Percentiles rank a stretch among this genome's conserved stretches.
These are phyloP conservation scores for Linanthus parryae DNA, from an alignment of 148 eudicot species.

Conservation along the genomic window DNA sequence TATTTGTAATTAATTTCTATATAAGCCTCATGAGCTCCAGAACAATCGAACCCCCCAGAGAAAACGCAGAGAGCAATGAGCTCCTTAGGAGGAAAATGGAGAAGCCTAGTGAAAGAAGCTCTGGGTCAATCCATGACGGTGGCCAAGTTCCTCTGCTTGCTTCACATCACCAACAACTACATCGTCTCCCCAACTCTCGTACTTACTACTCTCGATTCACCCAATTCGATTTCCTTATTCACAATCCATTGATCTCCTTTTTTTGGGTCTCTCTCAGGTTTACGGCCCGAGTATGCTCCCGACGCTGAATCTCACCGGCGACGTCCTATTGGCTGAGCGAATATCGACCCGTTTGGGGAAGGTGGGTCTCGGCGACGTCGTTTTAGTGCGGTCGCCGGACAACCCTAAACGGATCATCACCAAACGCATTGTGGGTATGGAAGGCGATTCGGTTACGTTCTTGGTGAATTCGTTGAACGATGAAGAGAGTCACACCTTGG, in stretches of 20 bases:
- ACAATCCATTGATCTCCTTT: too few relatives aligned
- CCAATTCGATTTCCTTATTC: neutral
- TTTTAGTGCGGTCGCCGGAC: conserved; percentile 62
- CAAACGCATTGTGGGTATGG: conserved; percentile 63
- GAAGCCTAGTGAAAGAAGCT: conserved; percentile 40
- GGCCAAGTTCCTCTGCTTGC: conserved; percentile 42
- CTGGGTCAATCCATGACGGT: conserved; percentile 23
- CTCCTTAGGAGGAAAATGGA: conserved; percentile 27
- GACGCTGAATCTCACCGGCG: conserved; percentile 58
- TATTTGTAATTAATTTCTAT: too few relatives aligned
- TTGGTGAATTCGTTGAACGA: conserved; percentile 40
- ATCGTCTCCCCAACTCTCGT: conserved; percentile 41
- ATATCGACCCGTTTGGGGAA: conserved; percentile 42
- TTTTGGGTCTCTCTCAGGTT: conserved; percentile 24
- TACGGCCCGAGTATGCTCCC: conserved; percentile 93
- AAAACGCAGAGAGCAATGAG: too few relatives aligned
- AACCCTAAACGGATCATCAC: conserved; percentile 61
- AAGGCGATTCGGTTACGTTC: conserved; percentile 48
- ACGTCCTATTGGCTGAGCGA: conserved; percentile 46
- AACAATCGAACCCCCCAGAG: too few relatives aligned
- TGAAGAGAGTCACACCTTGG: conserved; percentile 19
- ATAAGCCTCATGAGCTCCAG: too few relatives aligned
- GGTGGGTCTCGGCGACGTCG: conserved; percentile 51
- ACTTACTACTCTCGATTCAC: conserved; percentile 11
- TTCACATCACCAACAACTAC: conserved; percentile 59